These are phyloP conservation scores for Candida adriatica DNA, from an alignment of 805 yeast species.

Conservation along the genomic window DNA sequence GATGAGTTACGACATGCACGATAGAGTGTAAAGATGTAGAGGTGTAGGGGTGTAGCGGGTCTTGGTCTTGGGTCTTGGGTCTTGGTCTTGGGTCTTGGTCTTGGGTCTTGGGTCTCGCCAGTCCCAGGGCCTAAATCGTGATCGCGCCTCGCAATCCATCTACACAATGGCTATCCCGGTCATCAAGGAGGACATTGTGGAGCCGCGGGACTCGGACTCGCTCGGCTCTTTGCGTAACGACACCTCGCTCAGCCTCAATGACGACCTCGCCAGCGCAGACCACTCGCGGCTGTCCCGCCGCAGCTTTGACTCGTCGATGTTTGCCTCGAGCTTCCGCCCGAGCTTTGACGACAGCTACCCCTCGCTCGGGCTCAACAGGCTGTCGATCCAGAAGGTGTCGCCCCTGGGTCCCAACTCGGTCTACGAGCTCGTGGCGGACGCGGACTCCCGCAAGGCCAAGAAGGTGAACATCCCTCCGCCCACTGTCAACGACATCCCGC, in stretches of 20 bases:
- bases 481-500: slow-evolving; percentile 78
- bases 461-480: slow-evolving; percentile 55
- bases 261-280: slow-evolving; percentile 27
- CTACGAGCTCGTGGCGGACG: slow-evolving; percentile 63
- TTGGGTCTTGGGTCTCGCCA: too few relatives aligned
- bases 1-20: too few relatives aligned
- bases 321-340: slow-evolving; percentile 24
- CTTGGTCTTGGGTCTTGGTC: too few relatives aligned
- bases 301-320: slow-evolving; percentile 26
- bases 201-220: too few relatives aligned
- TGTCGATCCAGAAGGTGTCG: slow-evolving; percentile 34
- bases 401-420: slow-evolving; percentile 73
- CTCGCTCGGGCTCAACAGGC: slow-evolving; percentile 33
- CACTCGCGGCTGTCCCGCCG: slow-evolving; percentile 15
- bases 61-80: too few relatives aligned
- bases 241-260: slow-evolving; percentile 24
- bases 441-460: slow-evolving; percentile 34
- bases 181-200: too few relatives aligned
- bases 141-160: too few relatives aligned
- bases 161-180: too few relatives aligned
- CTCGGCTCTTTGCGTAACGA: slow-evolving; percentile 13
- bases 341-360: slow-evolving; percentile 30
- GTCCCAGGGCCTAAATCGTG: too few relatives aligned
- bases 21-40: too few relatives aligned
- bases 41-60: too few relatives aligned